Evolutionary conservation across 2,329 filamentous ascomycete species (phyloP), one percentile per base, ranked within the genome.

Genomic region (Paraphaeosphaeria sporulosa): DNA sequence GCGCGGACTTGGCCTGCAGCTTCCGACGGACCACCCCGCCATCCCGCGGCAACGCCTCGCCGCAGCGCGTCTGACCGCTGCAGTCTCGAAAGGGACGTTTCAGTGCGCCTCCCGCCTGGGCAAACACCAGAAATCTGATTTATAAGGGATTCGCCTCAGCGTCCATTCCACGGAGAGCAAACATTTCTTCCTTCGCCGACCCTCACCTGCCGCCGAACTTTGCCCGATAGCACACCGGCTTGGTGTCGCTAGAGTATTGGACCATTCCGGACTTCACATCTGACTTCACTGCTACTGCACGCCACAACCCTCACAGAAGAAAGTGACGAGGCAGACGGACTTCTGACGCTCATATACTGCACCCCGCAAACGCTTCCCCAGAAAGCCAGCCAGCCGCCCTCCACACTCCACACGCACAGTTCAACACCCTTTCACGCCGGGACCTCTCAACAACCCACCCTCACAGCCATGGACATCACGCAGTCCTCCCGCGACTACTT

Each of bases 401-500:
- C 48, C 10, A 25, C 32, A 51, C 48, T 34, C 47, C 38, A 40
- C 38, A 19, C 27, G 47, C 47, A 8, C n/a, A 21, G 10, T 38
- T 23, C 30, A 36, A 40, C 21, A 12, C 58, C 47, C 30, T 44
- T 15, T 46, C 19, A 57, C 61, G 48, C 61, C 13, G 15, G 21
- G 36, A 58, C 57, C 38, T 34, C 40, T 58, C 58, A 43, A 51
- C 62, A 19, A 34, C 52, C 36, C 51, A 36, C 19, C n/a, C 10
- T 27, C 43, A 49, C 32, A 50, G 40, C 50, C 50, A 75, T 75
- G 71, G 71, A 75, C 57, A 73, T 75, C 61, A 69, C 68, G 54
- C 60, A 65, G 30, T 71, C 71, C 34, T 73, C 71, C 34, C 71
- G 72, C 63, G 61, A 67, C 54, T 72, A 70, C 70, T 74, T 74